These are phyloP conservation scores for Phyllostachys edulis DNA, from an alignment of 176 grass and related monocot genomes.

Conservation along the genomic window DNA sequence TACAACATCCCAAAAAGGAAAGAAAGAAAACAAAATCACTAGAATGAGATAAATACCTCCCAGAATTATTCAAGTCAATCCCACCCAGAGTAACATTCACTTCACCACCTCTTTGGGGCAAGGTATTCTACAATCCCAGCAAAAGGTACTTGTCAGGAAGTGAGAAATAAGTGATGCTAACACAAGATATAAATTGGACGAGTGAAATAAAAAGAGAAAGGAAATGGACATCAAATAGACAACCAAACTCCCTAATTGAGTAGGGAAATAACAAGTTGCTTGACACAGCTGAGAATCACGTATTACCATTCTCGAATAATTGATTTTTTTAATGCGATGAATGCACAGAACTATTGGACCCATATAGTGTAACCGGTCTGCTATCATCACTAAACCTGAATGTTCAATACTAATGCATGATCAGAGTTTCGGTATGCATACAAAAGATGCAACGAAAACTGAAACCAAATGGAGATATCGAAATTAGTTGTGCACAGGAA, in stretches of 20 bases:
- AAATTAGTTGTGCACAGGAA: slow-evolving; percentile 6
- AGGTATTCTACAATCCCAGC: slow-evolving; percentile 61
- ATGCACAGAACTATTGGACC: not conserved
- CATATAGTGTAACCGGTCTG: slow-evolving; percentile 2
- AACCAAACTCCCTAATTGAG: slow-evolving; percentile 18
- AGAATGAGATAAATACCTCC: slow-evolving; percentile 68
- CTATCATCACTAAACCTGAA: slow-evolving; percentile 2
- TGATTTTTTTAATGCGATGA: slow-evolving; percentile 19
- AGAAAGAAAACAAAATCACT: not conserved
- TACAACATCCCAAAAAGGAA: not conserved
- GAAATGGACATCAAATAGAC: slow-evolving; percentile 8
- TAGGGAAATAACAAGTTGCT: slow-evolving; percentile 24
- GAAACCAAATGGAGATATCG: slow-evolving; percentile 4
- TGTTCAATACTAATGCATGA: slow-evolving; percentile 15
- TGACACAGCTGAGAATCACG: not conserved
- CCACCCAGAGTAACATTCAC: slow-evolving; percentile 92
- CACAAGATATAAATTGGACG: slow-evolving; percentile 10
- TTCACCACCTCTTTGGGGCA: slow-evolving; percentile 93
- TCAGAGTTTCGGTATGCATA: not conserved
- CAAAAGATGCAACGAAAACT: not conserved
- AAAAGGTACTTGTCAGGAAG: slow-evolving; percentile 30
- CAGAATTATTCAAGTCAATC: slow-evolving; percentile 99
- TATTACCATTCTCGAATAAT: not conserved
- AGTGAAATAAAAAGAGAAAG: not conserved
- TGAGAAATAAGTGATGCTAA: slow-evolving; percentile 13